Percentiles rank a stretch among this genome's conserved stretches.
These are phyloP conservation scores for Metarhizium anisopliae DNA, from an alignment of 2,329 filamentous ascomycete species.

Conservation along the genomic window DNA sequence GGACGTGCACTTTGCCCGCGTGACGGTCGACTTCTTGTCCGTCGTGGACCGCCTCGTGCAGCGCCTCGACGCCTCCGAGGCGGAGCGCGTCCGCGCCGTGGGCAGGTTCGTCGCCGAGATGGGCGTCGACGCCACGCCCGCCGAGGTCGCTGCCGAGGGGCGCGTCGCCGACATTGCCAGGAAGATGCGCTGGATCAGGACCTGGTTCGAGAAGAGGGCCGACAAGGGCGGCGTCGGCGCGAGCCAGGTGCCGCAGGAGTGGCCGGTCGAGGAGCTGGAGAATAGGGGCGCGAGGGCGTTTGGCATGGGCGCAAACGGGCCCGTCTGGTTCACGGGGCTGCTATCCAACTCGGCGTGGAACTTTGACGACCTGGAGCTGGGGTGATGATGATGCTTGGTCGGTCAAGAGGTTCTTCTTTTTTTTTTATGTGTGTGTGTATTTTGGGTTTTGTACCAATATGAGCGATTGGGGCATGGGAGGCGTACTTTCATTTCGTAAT, in stretches of 20 bases:
- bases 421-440: no score
- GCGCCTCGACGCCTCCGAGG: neutral
- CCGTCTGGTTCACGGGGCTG: slow-evolving; percentile 15
- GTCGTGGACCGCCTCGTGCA: slow-evolving; percentile 10
- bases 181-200: slow-evolving; percentile 19
- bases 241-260: slow-evolving; percentile 8
- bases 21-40: slow-evolving; percentile 9
- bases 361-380: slow-evolving; percentile 7
- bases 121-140: no score
- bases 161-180: slow-evolving; percentile 1
- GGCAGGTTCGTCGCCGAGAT: no score
- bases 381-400: neutral
- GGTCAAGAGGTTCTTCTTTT: no score
- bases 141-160: slow-evolving; percentile 8
- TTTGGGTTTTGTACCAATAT: neutral
- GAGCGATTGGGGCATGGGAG: neutral
- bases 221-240: neutral
- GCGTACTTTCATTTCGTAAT: neutral
- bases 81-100: no score
- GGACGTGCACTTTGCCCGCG: slow-evolving; percentile 12
- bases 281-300: neutral
- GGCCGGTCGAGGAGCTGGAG: slow-evolving; percentile 4
- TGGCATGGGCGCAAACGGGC: neutral
- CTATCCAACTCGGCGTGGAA: slow-evolving; percentile 16
- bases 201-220: slow-evolving; percentile 20